Conservation (phyloP, 2,329 filamentous ascomycete genomes). For the Penicillium sp. region DNA sequence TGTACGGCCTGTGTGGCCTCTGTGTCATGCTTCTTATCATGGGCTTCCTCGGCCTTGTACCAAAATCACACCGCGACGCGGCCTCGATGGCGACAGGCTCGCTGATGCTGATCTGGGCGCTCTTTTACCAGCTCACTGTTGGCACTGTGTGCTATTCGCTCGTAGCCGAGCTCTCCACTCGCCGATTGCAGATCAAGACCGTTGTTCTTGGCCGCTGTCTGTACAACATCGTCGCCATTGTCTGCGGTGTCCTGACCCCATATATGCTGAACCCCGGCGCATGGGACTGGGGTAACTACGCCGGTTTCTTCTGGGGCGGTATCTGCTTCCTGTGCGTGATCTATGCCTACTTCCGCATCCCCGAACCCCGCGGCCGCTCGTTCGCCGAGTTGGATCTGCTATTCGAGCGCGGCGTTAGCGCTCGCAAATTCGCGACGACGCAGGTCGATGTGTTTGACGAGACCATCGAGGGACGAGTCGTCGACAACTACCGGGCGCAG, state of each 20-base stretch:
- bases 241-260: slow-evolving; percentile 77
- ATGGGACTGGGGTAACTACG: slow-evolving; percentile 85
- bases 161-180: slow-evolving; percentile 78
- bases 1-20: slow-evolving; percentile 71
- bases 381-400: slow-evolving; percentile 84
- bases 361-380: slow-evolving; percentile 74
- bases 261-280: slow-evolving; percentile 88
- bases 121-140: slow-evolving; percentile 81
- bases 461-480: slow-evolving; percentile 28
- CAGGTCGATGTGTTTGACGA: slow-evolving; percentile 56
- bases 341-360: slow-evolving; percentile 77
- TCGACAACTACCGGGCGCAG: slow-evolving; percentile 32
- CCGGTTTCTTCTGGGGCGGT: slow-evolving; percentile 84
- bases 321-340: slow-evolving; percentile 77
- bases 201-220: slow-evolving; percentile 79
- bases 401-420: slow-evolving; percentile 70
- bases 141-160: slow-evolving; percentile 88
- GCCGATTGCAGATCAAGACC: slow-evolving; percentile 84
- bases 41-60: slow-evolving; percentile 76
- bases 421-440: slow-evolving; percentile 66
- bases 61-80: slow-evolving; percentile 55
- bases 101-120: slow-evolving; percentile 79
- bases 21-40: slow-evolving; percentile 76
- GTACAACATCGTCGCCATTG: slow-evolving; percentile 77
- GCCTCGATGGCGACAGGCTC: slow-evolving; percentile 74